Conservation (phyloP, 2,329 filamentous ascomycete genomes). For the Cercospora sp. region DNA sequence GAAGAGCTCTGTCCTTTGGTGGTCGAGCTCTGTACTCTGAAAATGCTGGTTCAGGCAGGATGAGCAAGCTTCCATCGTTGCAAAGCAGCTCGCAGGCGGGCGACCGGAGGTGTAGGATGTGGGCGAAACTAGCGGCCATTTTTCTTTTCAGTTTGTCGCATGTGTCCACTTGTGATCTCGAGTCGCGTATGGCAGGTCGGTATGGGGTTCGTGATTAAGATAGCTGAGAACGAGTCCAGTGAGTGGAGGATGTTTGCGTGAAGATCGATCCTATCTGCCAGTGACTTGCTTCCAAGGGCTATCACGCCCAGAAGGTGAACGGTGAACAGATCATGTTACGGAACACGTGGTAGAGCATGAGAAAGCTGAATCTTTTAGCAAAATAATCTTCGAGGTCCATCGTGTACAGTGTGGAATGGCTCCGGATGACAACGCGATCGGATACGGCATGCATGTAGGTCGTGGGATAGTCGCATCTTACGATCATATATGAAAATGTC, state of each 20-base stretch:
- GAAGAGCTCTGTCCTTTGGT: neutral
- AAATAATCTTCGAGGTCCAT: neutral
- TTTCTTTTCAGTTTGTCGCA: neutral
- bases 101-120: neutral
- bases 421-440: neutral
- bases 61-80: neutral
- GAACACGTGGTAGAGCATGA: neutral
- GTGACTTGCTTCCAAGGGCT: neutral
- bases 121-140: neutral
- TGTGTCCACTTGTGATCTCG: neutral
- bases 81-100: constrained; percentile 1
- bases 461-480: neutral
- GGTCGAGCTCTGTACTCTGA: neutral
- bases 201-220: neutral
- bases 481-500: neutral
- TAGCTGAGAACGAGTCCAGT: neutral
- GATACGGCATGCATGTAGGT: neutral
- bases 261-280: neutral
- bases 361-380: neutral
- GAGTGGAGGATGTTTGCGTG: neutral
- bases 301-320: neutral
- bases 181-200: neutral
- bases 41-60: neutral
- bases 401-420: neutral
- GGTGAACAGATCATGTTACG: neutral